Percentiles rank a stretch among this genome's conserved stretches.
Conservation (phyloP, 1,284 basidiomycete genomes). For the Trichosporon faecale region DNA sequence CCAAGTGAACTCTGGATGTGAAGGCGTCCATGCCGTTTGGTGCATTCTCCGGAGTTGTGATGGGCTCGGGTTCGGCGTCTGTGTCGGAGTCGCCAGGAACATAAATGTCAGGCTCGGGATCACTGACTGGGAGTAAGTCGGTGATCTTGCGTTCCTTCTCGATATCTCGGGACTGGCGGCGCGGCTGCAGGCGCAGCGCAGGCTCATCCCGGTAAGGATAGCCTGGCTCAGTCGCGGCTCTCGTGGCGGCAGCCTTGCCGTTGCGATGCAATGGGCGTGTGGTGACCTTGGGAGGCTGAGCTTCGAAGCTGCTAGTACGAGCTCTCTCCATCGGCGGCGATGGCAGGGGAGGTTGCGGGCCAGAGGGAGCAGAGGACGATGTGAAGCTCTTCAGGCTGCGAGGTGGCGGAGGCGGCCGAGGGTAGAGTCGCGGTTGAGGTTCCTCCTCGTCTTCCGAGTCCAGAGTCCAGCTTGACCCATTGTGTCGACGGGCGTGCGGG, state of each 20-base stretch:
- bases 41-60: neutral
- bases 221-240: neutral
- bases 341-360: neutral
- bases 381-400: neutral
- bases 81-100: neutral
- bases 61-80: neutral
- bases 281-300: neutral
- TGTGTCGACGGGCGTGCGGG: neutral
- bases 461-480: neutral
- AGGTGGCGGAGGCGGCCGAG: neutral
- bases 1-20: neutral
- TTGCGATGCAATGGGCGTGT: neutral
- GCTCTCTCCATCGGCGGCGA: neutral
- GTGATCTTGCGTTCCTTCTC: slow-evolving; percentile 1
- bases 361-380: neutral
- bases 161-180: neutral
- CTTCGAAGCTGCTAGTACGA: neutral
- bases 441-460: neutral
- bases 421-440: neutral
- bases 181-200: neutral
- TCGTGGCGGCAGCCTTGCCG: neutral
- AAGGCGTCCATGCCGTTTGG: slow-evolving; percentile 5
- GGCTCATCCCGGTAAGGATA: slow-evolving; percentile 1
- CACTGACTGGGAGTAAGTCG: neutral
- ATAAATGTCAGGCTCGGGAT: neutral